Evolutionary conservation across 192 early-diverging fungal genomes (phyloP).

Genomic region (Mortierella antarctica): DNA sequence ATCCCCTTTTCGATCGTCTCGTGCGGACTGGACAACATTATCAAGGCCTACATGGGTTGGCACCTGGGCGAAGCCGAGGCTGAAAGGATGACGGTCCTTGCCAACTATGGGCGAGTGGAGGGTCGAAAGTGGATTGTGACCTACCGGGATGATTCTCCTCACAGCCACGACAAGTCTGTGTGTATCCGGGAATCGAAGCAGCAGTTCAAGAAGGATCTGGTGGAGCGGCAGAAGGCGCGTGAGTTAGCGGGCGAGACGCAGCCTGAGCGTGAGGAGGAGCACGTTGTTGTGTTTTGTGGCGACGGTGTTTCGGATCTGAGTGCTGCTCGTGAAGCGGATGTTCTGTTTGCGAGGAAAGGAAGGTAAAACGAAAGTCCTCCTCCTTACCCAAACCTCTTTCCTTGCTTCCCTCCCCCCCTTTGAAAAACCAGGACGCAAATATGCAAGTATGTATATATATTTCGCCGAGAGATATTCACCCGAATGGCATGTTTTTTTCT

Average conservation of each 20-base stretch:
- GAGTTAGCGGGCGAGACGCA: conserved; percentile 7
- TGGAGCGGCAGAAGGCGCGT: conserved; percentile 9
- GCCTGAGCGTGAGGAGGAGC: conserved; percentile 9
- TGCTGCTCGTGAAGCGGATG: conserved; percentile 79
- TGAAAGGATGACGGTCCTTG: conserved; percentile 64
- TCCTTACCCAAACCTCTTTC: too few species aligned
- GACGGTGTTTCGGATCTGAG: conserved; percentile 84
- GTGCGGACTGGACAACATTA: conserved; percentile 65
- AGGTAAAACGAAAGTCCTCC: conserved; percentile 23
- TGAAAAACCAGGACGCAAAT: too few species aligned
- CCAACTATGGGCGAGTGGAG: conserved; percentile 63
- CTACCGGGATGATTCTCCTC: conserved; percentile 70
- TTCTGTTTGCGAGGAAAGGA: conserved; percentile 79
- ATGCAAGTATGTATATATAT: background rate
- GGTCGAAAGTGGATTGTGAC: conserved; percentile 68
- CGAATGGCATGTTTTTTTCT: background rate
- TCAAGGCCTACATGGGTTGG: conserved; percentile 62
- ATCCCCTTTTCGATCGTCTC: conserved; percentile 73
- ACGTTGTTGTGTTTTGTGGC: conserved; percentile 76
- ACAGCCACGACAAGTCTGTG: conserved; percentile 74
- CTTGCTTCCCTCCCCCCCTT: too few species aligned
- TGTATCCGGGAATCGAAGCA: conserved; percentile 36
- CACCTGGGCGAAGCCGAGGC: conserved; percentile 59
- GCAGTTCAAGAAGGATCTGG: conserved; percentile 16
- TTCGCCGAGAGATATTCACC: background rate